Evolutionary conservation across 768 basidiomycete genomes (phyloP), one percentile per base, ranked within the genome.

Genomic region (Boletus huronensis): DNA sequence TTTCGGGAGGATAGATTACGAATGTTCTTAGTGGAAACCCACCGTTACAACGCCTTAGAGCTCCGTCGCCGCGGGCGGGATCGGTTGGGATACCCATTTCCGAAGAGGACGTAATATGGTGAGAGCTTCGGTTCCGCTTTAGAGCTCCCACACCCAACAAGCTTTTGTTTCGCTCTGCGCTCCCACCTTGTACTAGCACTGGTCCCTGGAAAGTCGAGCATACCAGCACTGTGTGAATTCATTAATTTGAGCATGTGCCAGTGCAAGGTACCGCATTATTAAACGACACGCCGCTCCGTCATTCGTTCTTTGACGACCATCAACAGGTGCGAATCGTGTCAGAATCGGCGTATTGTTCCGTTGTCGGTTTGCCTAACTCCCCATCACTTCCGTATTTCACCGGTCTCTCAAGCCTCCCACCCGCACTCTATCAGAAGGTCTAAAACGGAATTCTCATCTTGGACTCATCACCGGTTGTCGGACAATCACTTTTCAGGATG

Each of bases 161-260:
- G 6, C 21, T 44, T 14, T 36, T 23, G 26, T 26, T 56, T 41
- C 10, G 10, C 10, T 14, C 17, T 39, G 32, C 25, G 14, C 51
- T 54, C 44, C 28, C 58, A 58, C 26, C 26, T 11, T 2, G 32
- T 32, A 9, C 13, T 13, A 32, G 13, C 14, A 6, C 28, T n/a
- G n/a, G n/a, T 1, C 7, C 1, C 32, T 14, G 3, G 32, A 13
- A 44, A 26, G 13, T n/a, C 32, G 25, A 50, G 25, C 44, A 13
- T 41, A 25, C 23, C 23, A 43, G 16, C 9, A 13, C 13, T 26
- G 50, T 40, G 52, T 48, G 56, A 55, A 36, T 25, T 13, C 14
- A 25, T 44, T 26, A 19, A 38, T 39, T 39, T 13, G 13, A 42
- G 46, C 42, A 51, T 64, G n/a, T n/a, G n/a, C n/a, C n/a, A n/a